Evolutionary conservation across 1,139 yeast species (phyloP), one percentile per base, ranked within the genome.

Genomic region (Yamadazyma kanchanaburiensis): DNA sequence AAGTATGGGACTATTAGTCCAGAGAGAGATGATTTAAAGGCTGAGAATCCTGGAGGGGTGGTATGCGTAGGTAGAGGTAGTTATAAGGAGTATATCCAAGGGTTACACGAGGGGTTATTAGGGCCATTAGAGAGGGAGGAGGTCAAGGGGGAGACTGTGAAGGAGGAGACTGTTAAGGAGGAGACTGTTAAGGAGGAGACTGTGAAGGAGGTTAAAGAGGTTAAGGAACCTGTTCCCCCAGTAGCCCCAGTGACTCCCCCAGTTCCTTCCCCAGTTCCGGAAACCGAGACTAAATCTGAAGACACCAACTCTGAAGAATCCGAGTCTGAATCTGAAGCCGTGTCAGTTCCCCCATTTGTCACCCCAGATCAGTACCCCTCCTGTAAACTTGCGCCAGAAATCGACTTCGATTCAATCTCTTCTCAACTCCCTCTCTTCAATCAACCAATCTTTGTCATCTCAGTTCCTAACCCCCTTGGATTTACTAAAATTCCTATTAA

Each of bases 11-110:
- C 67, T 3, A 41, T 58, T n/a, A 55, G 53, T 15, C 60, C 70
- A 2, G 43, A 62, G 7, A 56, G 70, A 10, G 39, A 41, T 15
- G 62, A 66, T 38, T 6, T 34, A 4, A 38, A 41, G n/a, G 48
- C 54, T 7, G 55, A 64, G 17, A 25, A 23, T 4, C 74, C 81
- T 6, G 96, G 96, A 13, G 98, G 98, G 28, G 81, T 88, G 10
- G 73, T 94, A 15, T 86, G 96, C 54, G 64, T 94, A 19, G 99
- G 99, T 3, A 72, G 99, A 52, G 98, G 98, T 34, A 91, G 97
- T 0, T 91, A 77, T 56, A 91, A 89, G 55, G 99, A 94, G 62
- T 94, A 86, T 51, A 56, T 94, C 34, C 73, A 76, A 30, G 99
- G 98, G 6, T 55, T 94, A 7, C 96, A 91, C 48, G 98, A 94